Evolutionary conservation across 2,329 filamentous ascomycete genomes (phyloP).

Genomic region (Chrysosporium queenslandicum): DNA sequence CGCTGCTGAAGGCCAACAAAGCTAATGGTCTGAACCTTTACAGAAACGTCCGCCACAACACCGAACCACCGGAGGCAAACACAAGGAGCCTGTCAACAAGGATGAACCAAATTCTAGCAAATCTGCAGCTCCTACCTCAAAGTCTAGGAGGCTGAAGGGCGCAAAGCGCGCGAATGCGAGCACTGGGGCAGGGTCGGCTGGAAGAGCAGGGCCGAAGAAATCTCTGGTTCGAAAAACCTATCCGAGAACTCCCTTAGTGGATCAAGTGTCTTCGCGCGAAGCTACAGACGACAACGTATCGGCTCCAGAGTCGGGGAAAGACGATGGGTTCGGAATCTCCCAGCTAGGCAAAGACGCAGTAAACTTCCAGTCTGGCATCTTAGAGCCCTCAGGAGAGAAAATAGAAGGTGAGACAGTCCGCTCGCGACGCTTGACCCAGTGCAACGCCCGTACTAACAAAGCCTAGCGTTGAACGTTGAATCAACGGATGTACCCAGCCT

Average conservation of each 20-base stretch:
- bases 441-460: conserved; percentile 3
- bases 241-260: background rate
- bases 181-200: background rate
- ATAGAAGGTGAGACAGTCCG: conserved; percentile 20
- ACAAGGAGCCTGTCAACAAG: background rate
- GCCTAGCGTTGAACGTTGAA: conserved; percentile 32
- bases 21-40: background rate
- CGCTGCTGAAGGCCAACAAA: no score
- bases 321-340: no score
- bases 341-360: no score
- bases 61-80: background rate
- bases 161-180: background rate
- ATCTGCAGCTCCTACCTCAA: background rate
- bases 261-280: background rate
- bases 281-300: background rate
- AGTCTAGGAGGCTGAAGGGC: background rate
- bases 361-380: conserved; percentile 11
- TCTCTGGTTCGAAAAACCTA: background rate
- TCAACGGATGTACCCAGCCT: conserved; percentile 52
- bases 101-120: background rate
- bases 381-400: conserved; percentile 12
- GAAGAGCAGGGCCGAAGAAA: background rate
- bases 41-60: no score
- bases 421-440: background rate
- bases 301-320: background rate